Base-by-base conservation (phyloP, 2,329 filamentous ascomycete genomes). In the Grosmannia clavigera region DNA sequence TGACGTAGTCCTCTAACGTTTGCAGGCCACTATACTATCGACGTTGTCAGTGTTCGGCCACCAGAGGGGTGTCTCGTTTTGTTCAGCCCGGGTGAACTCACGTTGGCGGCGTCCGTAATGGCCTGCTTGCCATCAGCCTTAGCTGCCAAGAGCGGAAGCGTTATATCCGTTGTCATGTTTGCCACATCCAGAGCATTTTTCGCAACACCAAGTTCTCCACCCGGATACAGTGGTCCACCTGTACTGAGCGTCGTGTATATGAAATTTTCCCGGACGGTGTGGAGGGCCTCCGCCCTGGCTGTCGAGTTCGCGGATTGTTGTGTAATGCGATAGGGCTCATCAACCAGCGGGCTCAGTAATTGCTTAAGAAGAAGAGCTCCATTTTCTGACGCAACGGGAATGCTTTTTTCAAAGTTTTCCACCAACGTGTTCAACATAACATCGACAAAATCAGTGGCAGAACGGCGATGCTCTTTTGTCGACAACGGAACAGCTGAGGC, bases 1-100 rank as follows among this genome's bases (percentile, higher is more conserved):
- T 66, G 29, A 64, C 66, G 61, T 73, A 77, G 66, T 76, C 74
- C 14, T 70, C 67, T 35, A 73, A 59, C 14, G 67, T 67, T 33
- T 67, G 65, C n/a, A 73, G 61, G 9, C 66, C 66, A 16, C 67
- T 66, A 58, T 65, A 65, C 70, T 71, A 14, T 40, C 14, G 14
- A 16, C 38, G 38, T 3, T 40, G 38, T 40, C 38, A 40, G 38
- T 40, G 11, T 16, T 40, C 12, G 11, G 38, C 14, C 2, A 16
- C 11, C 14, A 4, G 38, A 14, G 12, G 4, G 9, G 38, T 9
- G 16, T 1, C 38, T 54, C 1, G 29, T 31, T 31, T 14, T 19
- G 1, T 50, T 9, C 31, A 14, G 2, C 16, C 35, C 51, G 5
- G 50, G 7, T 14, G 3, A 38, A 22, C 46, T 25, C 9, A 58